Conservation (phyloP, 345 rosid genomes). For the Dipteronia dyeriana region DNA sequence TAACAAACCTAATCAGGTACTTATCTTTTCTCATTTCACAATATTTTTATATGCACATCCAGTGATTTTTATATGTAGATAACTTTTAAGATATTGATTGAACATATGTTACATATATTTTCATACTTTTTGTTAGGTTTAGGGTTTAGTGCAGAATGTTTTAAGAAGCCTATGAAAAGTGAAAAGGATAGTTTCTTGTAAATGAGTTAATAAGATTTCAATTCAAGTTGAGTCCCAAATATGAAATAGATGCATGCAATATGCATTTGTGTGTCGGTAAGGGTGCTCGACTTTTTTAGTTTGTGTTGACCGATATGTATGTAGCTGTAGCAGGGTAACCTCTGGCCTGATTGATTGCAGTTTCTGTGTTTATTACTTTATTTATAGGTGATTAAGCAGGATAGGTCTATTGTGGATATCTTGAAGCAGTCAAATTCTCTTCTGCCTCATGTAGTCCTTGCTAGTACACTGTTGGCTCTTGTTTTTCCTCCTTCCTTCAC, state of each 20-base stretch:
- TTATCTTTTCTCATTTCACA: background rate
- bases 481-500: constrained; percentile 90
- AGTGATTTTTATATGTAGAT: background rate
- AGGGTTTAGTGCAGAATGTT: background rate
- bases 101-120: background rate
- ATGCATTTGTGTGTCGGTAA: background rate
- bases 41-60: background rate
- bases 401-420: constrained; percentile 46
- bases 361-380: constrained; percentile 17
- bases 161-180: background rate
- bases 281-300: background rate
- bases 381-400: constrained; percentile 39
- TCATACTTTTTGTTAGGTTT: no score
- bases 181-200: background rate
- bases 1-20: constrained; percentile 43
- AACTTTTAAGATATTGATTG: background rate
- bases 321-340: background rate
- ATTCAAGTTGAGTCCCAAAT: constrained; percentile 6
- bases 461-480: constrained; percentile 87
- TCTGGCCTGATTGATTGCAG: background rate
- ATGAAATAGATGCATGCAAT: no score
- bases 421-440: constrained; percentile 74
- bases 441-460: constrained; percentile 86
- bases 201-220: background rate
- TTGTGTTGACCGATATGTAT: constrained; percentile 17